phyloP scores from a whole-genome alignment of 805 yeast genomes.

The Lachancea kluyveri region DNA sequence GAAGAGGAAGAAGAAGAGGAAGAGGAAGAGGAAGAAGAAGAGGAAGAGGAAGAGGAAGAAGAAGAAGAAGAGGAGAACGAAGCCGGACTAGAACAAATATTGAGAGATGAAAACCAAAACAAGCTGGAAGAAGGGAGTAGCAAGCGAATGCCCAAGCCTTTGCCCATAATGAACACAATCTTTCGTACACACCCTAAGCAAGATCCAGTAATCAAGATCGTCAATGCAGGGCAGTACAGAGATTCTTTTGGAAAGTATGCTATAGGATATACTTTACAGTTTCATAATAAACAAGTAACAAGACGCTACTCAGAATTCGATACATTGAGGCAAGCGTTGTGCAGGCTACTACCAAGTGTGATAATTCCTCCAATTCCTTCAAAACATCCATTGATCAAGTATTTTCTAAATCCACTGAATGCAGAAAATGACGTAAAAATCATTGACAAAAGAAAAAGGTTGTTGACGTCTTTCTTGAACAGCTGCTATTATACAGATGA shows the following conservation, averaged over 20 bases:
- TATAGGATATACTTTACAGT: slow-evolving; percentile 73
- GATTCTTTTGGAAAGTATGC: slow-evolving; percentile 75
- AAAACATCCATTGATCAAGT: slow-evolving; percentile 58
- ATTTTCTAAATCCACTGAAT: slow-evolving; percentile 37
- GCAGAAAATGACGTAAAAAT: slow-evolving; percentile 39
- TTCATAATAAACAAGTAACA: slow-evolving; percentile 55
- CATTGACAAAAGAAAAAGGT: slow-evolving; percentile 66
- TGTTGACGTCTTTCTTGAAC: slow-evolving; percentile 71
- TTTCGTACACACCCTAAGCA: slow-evolving; percentile 1
- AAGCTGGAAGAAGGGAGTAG: background rate
- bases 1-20: too few species aligned
- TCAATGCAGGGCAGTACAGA: slow-evolving; percentile 79
- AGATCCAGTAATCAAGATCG: slow-evolving; percentile 38
- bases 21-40: slow-evolving; percentile 1
- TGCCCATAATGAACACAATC: too few species aligned
- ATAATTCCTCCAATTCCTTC: slow-evolving; percentile 93
- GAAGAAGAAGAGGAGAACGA: slow-evolving; percentile 1
- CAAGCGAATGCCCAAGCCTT: slow-evolving; percentile 1
- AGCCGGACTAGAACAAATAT: slow-evolving; percentile 1
- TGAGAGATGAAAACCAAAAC: background rate
- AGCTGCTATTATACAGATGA: slow-evolving; percentile 57
- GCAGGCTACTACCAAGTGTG: slow-evolving; percentile 69
- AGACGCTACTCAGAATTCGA: slow-evolving; percentile 93
- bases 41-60: too few species aligned
- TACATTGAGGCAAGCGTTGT: slow-evolving; percentile 63